A percentile compares a stretch with the other conserved stretches of the same genome.
phyloP scores from a whole-genome alignment of 768 basidiomycete genomes.

The Leccinum pellstonianum region DNA sequence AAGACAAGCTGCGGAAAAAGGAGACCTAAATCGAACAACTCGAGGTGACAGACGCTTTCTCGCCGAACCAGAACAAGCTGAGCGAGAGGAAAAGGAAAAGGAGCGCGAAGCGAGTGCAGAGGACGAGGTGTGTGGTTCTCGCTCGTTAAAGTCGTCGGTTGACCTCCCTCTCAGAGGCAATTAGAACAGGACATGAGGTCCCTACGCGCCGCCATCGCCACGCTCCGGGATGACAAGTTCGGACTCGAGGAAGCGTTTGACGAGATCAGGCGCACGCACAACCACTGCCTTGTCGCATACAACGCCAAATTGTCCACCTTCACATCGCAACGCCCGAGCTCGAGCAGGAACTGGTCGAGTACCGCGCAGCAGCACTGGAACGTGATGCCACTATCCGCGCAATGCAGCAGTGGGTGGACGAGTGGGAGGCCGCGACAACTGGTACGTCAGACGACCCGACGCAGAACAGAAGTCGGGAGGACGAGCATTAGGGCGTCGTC shows the following conservation, averaged over 20 bases:
- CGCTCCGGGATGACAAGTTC: slow-evolving; percentile 55
- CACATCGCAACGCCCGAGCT: slow-evolving; percentile 45
- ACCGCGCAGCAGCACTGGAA: slow-evolving; percentile 40
- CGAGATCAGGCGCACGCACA: slow-evolving; percentile 44
- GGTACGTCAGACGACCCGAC: slow-evolving; percentile 22
- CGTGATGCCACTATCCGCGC: slow-evolving; percentile 40
- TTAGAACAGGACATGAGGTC: slow-evolving; percentile 50
- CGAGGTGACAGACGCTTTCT: slow-evolving; percentile 69
- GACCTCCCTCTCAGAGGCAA: slow-evolving; percentile 33
- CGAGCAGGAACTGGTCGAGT: slow-evolving; percentile 44
- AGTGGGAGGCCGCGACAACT: slow-evolving; percentile 34
- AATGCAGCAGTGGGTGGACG: slow-evolving; percentile 51
- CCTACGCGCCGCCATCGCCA: slow-evolving; percentile 47
- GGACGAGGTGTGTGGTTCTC: slow-evolving; percentile 54
- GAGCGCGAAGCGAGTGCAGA: slow-evolving; percentile 50
- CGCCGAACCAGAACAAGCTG: slow-evolving; percentile 65
- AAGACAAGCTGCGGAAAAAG: slow-evolving; percentile 66
- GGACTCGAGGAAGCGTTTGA: slow-evolving; percentile 61
- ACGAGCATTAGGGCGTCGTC: slow-evolving; percentile 61
- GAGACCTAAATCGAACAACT: slow-evolving; percentile 61
- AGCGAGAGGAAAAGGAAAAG: slow-evolving; percentile 63
- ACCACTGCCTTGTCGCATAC: slow-evolving; percentile 50
- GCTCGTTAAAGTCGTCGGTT: neutral
- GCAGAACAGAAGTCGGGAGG: slow-evolving; percentile 30
- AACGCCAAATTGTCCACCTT: slow-evolving; percentile 51